Conservation (phyloP, 768 basidiomycete genomes). For the Termitomyces sp. region DNA sequence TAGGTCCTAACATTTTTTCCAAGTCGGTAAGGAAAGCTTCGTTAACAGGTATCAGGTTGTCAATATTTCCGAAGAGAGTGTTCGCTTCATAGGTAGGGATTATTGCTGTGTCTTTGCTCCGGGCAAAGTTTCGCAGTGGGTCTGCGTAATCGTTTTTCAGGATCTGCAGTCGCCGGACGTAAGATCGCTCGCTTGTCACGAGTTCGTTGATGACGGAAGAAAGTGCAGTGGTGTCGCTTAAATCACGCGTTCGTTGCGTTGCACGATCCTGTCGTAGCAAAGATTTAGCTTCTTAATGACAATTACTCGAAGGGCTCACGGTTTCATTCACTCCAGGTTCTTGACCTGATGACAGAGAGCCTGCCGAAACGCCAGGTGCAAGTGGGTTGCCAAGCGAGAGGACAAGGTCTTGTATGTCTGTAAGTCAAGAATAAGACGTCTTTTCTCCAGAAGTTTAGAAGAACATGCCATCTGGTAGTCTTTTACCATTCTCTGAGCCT, state of each 20-base stretch:
- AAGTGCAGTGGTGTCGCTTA: slow-evolving; percentile 62
- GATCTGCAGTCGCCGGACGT: slow-evolving; percentile 76
- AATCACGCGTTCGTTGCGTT: slow-evolving; percentile 50
- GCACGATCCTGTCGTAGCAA: slow-evolving; percentile 27
- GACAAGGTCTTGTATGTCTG: slow-evolving; percentile 78
- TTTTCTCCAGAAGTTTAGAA: slow-evolving; percentile 3
- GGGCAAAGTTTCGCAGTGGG: slow-evolving; percentile 82
- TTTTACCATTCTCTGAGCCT: slow-evolving; percentile 64
- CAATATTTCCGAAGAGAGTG: slow-evolving; percentile 91
- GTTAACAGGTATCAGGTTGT: slow-evolving; percentile 84
- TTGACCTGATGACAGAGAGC: slow-evolving; percentile 39
- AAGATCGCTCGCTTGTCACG: slow-evolving; percentile 83
- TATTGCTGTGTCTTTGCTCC: slow-evolving; percentile 80
- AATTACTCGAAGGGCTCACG: slow-evolving; percentile 31
- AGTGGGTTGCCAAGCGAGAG: slow-evolving; percentile 71
- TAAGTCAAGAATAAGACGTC: slow-evolving; percentile 6
- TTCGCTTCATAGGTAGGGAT: slow-evolving; percentile 89
- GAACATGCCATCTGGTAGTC: slow-evolving; percentile 58
- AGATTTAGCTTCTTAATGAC: slow-evolving; percentile 4
- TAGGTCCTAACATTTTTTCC: slow-evolving; percentile 69
- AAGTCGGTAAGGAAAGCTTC: slow-evolving; percentile 81
- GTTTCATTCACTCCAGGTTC: slow-evolving; percentile 31
- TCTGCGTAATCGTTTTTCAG: slow-evolving; percentile 89
- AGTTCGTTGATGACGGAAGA: slow-evolving; percentile 80
- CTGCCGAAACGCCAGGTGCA: slow-evolving; percentile 42